These are phyloP conservation scores for Amanita rubescens DNA, from an alignment of 768 basidiomycete species.

Conservation along the genomic window DNA sequence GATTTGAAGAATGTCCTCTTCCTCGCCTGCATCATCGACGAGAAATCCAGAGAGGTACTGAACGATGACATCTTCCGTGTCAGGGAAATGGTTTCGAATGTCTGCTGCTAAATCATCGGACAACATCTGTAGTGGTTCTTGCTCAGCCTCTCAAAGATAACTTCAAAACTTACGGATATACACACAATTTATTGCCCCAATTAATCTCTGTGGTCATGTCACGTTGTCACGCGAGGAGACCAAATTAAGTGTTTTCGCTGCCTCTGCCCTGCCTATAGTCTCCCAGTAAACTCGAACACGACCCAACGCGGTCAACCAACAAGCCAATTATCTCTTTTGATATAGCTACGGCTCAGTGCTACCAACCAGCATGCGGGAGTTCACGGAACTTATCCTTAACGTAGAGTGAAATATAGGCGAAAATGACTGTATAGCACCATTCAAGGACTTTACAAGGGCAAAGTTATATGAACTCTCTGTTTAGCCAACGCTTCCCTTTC, in stretches of 20 bases:
- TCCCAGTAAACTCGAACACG: no score
- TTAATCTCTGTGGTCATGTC: no score
- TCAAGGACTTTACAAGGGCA: background rate
- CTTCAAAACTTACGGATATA: no score
- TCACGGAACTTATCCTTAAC: no score
- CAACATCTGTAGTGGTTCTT: conserved; percentile 36
- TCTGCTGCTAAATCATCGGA: conserved; percentile 74
- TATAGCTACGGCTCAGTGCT: no score
- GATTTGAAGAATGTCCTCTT: conserved; percentile 79
- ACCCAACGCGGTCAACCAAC: no score
- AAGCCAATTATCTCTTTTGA: no score
- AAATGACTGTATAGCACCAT: background rate
- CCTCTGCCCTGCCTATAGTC: no score
- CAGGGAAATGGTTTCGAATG: conserved; percentile 62
- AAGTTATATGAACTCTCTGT: background rate
- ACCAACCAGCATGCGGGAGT: no score
- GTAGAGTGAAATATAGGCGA: background rate
- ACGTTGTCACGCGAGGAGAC: no score
- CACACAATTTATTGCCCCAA: no score
- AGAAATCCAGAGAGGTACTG: conserved; percentile 86
- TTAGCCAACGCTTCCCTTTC: background rate
- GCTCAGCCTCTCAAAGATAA: background rate
- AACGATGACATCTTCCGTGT: conserved; percentile 78
- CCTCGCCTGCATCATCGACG: conserved; percentile 82
- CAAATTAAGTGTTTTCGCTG: no score